These are phyloP conservation scores for Rhododendron ferrugineum DNA, from an alignment of 148 eudicot genomes.

Conservation along the genomic window DNA sequence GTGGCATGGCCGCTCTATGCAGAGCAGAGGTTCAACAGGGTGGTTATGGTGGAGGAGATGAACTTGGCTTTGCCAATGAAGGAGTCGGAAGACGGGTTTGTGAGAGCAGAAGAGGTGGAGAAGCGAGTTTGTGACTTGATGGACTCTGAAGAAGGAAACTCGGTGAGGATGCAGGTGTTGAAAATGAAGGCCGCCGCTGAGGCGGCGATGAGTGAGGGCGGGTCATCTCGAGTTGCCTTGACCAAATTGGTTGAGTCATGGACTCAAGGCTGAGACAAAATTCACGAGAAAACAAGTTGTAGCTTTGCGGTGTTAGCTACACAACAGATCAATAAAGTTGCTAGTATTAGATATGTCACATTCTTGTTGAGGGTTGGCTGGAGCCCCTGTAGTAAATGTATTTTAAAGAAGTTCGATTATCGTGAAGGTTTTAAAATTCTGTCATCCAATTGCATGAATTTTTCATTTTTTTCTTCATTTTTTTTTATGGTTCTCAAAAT, in stretches of 20 bases:
- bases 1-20: constrained; percentile 53
- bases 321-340: background rate
- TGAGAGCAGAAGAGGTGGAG: constrained; percentile 34
- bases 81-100: constrained; percentile 31
- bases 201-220: constrained; percentile 18
- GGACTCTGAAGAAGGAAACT: constrained; percentile 23
- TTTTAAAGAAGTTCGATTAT: background rate
- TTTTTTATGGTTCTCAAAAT: no score
- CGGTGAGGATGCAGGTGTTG: constrained; percentile 18
- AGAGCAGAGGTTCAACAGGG: constrained; percentile 41
- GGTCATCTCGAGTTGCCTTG: constrained; percentile 26
- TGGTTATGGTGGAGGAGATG: constrained; percentile 36
- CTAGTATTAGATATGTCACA: background rate
- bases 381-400: background rate
- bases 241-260: constrained; percentile 15
- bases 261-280: constrained; percentile 1
- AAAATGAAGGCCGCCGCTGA: constrained; percentile 15
- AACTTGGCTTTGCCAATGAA: constrained; percentile 28
- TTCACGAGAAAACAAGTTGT: background rate
- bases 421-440: background rate
- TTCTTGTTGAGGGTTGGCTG: background rate
- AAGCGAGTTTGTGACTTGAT: constrained; percentile 33
- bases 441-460: no score
- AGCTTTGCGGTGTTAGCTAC: background rate
- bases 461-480: no score